phyloP scores from a whole-genome alignment of 2,329 filamentous ascomycete species.

The Huntiella moniliformis region DNA sequence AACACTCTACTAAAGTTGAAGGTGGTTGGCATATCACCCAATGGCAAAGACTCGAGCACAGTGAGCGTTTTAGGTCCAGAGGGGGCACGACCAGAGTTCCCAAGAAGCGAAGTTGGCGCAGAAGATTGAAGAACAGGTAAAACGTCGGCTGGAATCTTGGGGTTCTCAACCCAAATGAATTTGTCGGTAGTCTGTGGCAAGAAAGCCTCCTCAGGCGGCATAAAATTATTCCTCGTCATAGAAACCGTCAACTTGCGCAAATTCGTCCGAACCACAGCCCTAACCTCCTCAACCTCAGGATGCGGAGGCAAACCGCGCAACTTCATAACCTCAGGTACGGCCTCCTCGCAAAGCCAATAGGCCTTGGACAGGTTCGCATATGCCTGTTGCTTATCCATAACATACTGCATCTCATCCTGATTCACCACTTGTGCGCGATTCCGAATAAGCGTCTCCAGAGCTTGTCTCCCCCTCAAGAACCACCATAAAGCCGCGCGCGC shows the following conservation, averaged over 20 bases:
- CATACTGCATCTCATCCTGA: conserved; percentile 34
- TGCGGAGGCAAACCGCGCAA: conserved; percentile 24
- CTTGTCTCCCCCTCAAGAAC: conserved; percentile 66
- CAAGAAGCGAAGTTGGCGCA: conserved; percentile 23
- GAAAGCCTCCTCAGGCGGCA: conserved; percentile 49
- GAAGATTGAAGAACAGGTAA: conserved; percentile 41
- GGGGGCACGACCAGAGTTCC: conserved; percentile 18
- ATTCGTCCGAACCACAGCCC: conserved; percentile 40
- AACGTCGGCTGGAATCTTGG: conserved; percentile 52
- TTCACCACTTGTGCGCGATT: conserved; percentile 32
- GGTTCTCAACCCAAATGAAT: conserved; percentile 65
- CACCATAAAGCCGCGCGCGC: conserved; percentile 66
- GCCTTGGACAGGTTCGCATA: conserved; percentile 73
- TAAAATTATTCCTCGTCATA: conserved; percentile 66
- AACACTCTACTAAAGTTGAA: conserved; percentile 69
- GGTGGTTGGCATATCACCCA: conserved; percentile 52
- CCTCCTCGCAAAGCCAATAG: conserved; percentile 55
- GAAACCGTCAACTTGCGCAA: conserved; percentile 59
- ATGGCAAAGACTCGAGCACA: conserved; percentile 46
- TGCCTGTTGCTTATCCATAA: conserved; percentile 49
- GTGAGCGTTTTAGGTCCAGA: conserved; percentile 25
- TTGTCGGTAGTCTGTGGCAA: conserved; percentile 66
- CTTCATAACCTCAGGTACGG: conserved; percentile 30
- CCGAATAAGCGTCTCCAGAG: conserved; percentile 53
- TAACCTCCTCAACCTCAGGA: conserved; percentile 31